Evolutionary conservation across 495 filamentous ascomycete genomes (phyloP), one percentile per base, ranked within the genome.

Genomic region (Staphylotrichum longicolle): DNA sequence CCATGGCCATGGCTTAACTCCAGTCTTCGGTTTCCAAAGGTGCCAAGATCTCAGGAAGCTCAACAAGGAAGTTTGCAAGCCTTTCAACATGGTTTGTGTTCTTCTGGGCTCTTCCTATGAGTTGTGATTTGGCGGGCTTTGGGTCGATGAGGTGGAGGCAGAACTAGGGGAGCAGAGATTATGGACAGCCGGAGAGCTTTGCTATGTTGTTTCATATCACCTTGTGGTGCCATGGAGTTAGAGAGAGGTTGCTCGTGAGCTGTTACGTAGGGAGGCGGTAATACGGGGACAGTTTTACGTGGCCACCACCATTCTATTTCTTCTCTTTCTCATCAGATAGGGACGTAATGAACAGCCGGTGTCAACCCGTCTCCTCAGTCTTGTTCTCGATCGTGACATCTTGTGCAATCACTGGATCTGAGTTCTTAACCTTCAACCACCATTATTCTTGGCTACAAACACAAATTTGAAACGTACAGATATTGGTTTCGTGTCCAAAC

Each of bases 1-100:
- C 35, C 9, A 45, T 60, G 37, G 57, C 48, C 49, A 35, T 60
- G 27, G 57, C 30, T 7, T 60, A 51, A 42, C 3, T 11, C 3
- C 10, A 20, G 35, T 8, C 11, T 30, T 11, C 5, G 7, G 4
- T 14, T 11, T 15, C 30, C 14, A 9, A 12, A 20, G 44, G 33
- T 32, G 37, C 39, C 53, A 55, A 54, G 53, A 42, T 11, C 8
- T 42, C 37, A 32, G 5, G 51, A 37, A 42, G 15, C 14, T 9
- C 14, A 3, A 6, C 12, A 9, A n/a, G 37, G 15, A 52, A 12
- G 3, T 52, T n/a, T 37, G 7, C n/a, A 42, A 11, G 5, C 14
- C 3, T 42, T 11, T 12, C 40, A 3, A 42, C 20, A 27, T 27
- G 20, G 20, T 27, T n/a, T 4, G 37, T 50, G 47, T 30, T 32